Base-by-base conservation (phyloP, 306 rosid genomes). In the Vigna reflexopilosa region DNA sequence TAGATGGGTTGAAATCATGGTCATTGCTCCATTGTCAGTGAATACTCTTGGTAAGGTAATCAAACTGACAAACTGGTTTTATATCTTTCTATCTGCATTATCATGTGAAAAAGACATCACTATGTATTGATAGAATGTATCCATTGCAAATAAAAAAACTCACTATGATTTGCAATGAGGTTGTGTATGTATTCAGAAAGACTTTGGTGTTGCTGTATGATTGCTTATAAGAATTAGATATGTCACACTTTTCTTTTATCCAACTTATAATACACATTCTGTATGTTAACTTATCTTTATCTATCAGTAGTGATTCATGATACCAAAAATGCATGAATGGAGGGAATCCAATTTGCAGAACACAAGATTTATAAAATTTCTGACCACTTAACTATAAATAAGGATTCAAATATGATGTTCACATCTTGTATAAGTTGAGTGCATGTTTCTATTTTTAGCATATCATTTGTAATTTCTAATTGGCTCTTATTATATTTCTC, bases 11-110 rank as follows among this genome's bases (percentile, higher is more conserved):
- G 98, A 95, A 68, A 84, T 92, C 75, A 72, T 95, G 89, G 89
- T 95, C 67, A 86, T 95, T 50, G 97, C 97, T 44, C 98, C 98
- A 15, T 78, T 92, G 67, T 94, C 98, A 56, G 96, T 97, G 34
- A 86, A 91, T 81, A 94, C 96, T 17, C 92, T 94, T 52, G 95
- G 76, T 83, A 94, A 92, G 98, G 97, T 95, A 94, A 75, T 30
- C 34, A 65, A 45, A 30, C 49, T 44, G 5, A 44, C 4, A 11
- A 44, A 9, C 61, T 40, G 36, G 55, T 73, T 44, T 68, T 26
- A 15, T 38, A 6, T n/a, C 69, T 49, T 47, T 58, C 20, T 44
- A 54, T 51, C 38, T 61, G 30, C 58, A 40, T 26, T 6, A 59
- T 24, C 4, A 59, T 61, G 76, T 34, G 76, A 49, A 50, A 49